Evolutionary conservation across 1,139 yeast species (phyloP).

Genomic region (Nakaseomyces sp.): DNA sequence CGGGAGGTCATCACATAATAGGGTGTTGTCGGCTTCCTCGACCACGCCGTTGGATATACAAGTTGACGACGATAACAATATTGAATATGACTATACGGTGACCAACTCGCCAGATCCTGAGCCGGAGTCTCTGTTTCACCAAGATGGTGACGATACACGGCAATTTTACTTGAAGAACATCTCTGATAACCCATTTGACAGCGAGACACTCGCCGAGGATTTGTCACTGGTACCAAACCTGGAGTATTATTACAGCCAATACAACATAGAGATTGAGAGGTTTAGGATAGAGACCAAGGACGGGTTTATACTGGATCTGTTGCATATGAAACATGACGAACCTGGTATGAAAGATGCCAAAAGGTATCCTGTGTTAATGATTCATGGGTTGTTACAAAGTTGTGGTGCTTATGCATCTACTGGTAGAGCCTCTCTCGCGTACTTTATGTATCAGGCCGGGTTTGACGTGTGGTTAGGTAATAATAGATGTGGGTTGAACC

Average conservation of each 20-base stretch:
- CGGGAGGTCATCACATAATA: too few relatives aligned
- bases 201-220: slow-evolving; percentile 27
- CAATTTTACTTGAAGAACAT: not conserved
- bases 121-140: too few relatives aligned
- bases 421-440: slow-evolving; percentile 73
- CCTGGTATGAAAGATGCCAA: slow-evolving; percentile 37
- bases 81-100: slow-evolving; percentile 26
- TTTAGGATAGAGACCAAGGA: slow-evolving; percentile 62
- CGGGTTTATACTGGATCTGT: slow-evolving; percentile 61
- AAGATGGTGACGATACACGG: slow-evolving; percentile 8
- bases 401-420: slow-evolving; percentile 76
- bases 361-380: slow-evolving; percentile 53
- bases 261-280: slow-evolving; percentile 52
- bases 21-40: slow-evolving; percentile 2
- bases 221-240: slow-evolving; percentile 41
- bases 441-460: slow-evolving; percentile 49
- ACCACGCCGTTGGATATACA: slow-evolving; percentile 20
- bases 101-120: slow-evolving; percentile 12
- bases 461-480: slow-evolving; percentile 94
- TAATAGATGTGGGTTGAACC: slow-evolving; percentile 76
- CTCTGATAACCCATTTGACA: slow-evolving; percentile 26
- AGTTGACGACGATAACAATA: slow-evolving; percentile 21
- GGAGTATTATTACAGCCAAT: slow-evolving; percentile 54
- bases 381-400: slow-evolving; percentile 83
- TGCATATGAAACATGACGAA: slow-evolving; percentile 42